phyloP scores from a whole-genome alignment of 352 stramenopile genomes.

The Achlya hypogyna region DNA sequence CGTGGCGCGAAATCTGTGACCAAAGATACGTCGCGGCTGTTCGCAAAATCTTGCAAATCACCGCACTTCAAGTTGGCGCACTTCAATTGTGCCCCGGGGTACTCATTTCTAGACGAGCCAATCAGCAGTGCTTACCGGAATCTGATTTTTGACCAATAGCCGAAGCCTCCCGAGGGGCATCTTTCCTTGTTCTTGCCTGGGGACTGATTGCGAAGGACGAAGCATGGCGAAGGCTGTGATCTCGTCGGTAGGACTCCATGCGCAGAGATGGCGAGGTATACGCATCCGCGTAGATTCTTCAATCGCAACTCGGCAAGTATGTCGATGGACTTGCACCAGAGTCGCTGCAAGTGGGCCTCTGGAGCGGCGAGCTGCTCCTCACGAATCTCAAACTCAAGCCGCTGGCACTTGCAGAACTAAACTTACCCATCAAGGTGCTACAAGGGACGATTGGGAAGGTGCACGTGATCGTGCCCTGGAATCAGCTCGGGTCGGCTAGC shows the following conservation, averaged over 20 bases:
- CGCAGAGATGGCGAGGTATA: neutral
- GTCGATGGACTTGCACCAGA: conserved; percentile 66
- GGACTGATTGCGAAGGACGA: neutral
- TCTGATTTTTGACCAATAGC: conserved; percentile 2
- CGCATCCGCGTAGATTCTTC: conserved; percentile 41
- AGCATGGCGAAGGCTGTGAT: conserved; percentile 61
- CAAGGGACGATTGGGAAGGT: conserved; percentile 50
- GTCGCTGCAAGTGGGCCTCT: conserved; percentile 74
- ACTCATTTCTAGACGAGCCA: neutral
- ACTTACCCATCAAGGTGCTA: conserved; percentile 57
- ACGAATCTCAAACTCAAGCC: conserved; percentile 64
- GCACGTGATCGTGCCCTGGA: conserved; percentile 78
- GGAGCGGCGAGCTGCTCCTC: conserved; percentile 72
- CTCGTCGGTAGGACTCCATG: conserved; percentile 35
- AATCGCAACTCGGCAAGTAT: conserved; percentile 75
- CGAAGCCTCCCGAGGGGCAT: neutral
- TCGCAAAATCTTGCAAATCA: neutral
- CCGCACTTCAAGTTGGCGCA: neutral
- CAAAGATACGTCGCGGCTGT: no score
- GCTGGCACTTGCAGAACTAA: conserved; percentile 64
- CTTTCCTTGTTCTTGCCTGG: neutral
- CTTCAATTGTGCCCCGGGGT: neutral
- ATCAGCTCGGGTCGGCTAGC: conserved; percentile 66
- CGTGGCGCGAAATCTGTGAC: no score
- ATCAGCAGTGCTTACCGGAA: neutral